Base-by-base conservation (phyloP, 108 stramenopile genomes). In the Skeletonema marinoi region DNA sequence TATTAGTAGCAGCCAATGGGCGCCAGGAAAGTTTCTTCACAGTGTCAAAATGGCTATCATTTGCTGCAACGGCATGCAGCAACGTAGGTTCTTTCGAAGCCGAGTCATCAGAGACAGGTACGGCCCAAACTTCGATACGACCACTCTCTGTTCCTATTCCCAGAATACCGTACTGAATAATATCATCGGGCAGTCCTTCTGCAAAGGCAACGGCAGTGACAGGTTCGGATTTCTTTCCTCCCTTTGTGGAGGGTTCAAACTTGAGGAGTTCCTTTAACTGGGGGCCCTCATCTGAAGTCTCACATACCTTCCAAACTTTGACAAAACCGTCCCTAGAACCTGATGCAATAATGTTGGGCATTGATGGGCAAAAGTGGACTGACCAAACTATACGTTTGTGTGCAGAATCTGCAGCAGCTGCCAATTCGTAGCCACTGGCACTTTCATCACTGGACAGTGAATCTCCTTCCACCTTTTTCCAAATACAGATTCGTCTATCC, bases 341-440 rank as follows among this genome's bases (percentile, higher is more conserved):
- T 10, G 96, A 87, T 8, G 90, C 92, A 25, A 96, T 84, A 33
- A 93, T 74, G 12, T 85, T 83, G 35, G 90, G 74, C 19, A 82
- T 69, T 36, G 71, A 72, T 12, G 91, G 91, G 76, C 92, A 92
- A 70, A 93, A 94, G 75, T 94, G 85, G 50, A 87, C 80, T 30
- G 88, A 79, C 93, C 93, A 96, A 6, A 96, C 84, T 12, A 96
- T 96, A 21, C 96, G 86, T 73, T 94, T 96, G 70, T 96, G 96
- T 8, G 93, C 92, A 2, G 89, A 79, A 68, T 94, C 91, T 25
- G 85, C 73, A 8, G 89, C 90, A 62, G 84, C 78, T n/a, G 82
- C 68, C 36, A 94, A 77, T 41, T 68, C 51, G 60, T 85, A 96
- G 32, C 67, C 58, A 30, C 56, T 17, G 16, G 65, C 42, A 56